phyloP scores from a whole-genome alignment of 306 rosid genomes.

The Medicago lupulina region DNA sequence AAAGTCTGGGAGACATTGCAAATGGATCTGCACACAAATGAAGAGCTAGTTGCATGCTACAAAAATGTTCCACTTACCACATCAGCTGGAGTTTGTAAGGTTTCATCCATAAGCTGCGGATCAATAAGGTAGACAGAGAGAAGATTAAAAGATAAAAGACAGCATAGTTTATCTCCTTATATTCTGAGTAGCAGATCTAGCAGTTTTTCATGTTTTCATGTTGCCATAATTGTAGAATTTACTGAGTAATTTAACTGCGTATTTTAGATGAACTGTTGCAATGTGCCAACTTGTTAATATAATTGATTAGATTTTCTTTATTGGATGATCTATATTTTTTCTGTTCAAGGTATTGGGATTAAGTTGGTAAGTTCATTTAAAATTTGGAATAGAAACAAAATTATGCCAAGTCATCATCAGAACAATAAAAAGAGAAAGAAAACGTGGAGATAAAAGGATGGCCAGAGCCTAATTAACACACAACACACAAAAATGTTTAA shows the following conservation, averaged over 20 bases:
- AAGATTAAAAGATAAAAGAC: background rate
- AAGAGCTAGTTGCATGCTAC: conserved; percentile 73
- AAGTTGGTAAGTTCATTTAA: too few species aligned
- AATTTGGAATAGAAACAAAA: too few species aligned
- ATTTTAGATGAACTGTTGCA: background rate
- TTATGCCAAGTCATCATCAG: too few species aligned
- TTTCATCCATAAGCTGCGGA: conserved; percentile 68
- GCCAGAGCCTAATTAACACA: too few species aligned
- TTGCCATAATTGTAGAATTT: background rate
- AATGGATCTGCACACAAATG: conserved; percentile 63
- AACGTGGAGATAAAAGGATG: too few species aligned
- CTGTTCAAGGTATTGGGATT: background rate
- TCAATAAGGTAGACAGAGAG: conserved; percentile 59
- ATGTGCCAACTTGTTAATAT: background rate
- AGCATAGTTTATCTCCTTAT: background rate
- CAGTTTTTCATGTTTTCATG: conserved; percentile 6
- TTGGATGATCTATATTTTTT: background rate
- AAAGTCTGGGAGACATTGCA: conserved; percentile 93
- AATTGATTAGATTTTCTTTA: background rate
- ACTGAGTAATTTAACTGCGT: background rate
- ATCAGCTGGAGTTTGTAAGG: conserved; percentile 85
- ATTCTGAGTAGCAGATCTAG: background rate
- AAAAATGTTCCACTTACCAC: conserved; percentile 79
- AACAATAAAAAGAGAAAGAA: too few species aligned
- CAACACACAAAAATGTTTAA: too few species aligned